Percentiles rank a stretch among this genome's conserved stretches.
Evolutionary conservation across 441 rosid species (phyloP).

Genomic region (Erodium texanum): DNA sequence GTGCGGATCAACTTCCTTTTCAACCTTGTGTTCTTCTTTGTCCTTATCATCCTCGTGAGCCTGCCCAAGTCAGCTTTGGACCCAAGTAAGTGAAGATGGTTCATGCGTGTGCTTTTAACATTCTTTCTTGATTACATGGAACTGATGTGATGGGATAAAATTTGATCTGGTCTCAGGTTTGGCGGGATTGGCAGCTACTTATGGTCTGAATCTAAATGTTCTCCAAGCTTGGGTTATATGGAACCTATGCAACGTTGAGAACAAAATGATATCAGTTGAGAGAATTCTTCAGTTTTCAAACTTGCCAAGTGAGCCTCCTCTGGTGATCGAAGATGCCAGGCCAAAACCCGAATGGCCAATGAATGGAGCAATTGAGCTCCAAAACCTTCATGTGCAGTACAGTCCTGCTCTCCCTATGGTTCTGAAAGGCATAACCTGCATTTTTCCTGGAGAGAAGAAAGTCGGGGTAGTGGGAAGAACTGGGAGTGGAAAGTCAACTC

Average conservation of each 20-base stretch:
- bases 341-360: slow-evolving; percentile 47
- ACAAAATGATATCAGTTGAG: slow-evolving; percentile 68
- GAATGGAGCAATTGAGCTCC: slow-evolving; percentile 37
- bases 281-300: slow-evolving; percentile 48
- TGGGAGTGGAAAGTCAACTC: slow-evolving; percentile 69
- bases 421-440: slow-evolving; percentile 51
- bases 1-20: slow-evolving; percentile 54
- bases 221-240: slow-evolving; percentile 71
- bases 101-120: not conserved
- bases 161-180: slow-evolving; percentile 28
- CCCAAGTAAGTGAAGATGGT: slow-evolving; percentile 36
- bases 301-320: slow-evolving; percentile 49
- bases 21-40: slow-evolving; percentile 52
- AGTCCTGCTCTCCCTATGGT: slow-evolving; percentile 48
- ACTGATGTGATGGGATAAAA: not conserved
- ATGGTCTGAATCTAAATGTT: slow-evolving; percentile 51
- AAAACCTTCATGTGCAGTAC: slow-evolving; percentile 41
- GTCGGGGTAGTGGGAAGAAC: slow-evolving; percentile 65
- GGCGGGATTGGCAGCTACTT: slow-evolving; percentile 45
- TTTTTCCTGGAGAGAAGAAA: slow-evolving; percentile 48
- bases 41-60: slow-evolving; percentile 45
- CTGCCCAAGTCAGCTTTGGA: slow-evolving; percentile 46
- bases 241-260: slow-evolving; percentile 62
- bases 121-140: not conserved
- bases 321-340: slow-evolving; percentile 29